Conservation (phyloP, 495 filamentous ascomycete genomes). For the Staphylotrichum longicolle region DNA sequence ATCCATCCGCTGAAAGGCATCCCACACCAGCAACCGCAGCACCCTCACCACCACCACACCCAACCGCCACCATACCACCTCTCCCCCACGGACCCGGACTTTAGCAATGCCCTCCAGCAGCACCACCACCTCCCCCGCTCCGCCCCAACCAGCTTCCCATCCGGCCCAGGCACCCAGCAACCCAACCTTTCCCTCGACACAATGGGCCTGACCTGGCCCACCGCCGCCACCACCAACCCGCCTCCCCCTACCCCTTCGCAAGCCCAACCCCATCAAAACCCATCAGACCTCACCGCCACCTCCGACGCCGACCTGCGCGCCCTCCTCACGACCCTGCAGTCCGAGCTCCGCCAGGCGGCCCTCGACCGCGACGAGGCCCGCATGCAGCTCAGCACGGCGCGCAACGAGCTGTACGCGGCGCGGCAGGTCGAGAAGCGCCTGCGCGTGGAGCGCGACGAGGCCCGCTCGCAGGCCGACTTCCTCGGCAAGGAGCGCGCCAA, state of each 20-base stretch:
- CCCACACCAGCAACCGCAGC: too few species aligned
- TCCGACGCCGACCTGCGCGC: neutral
- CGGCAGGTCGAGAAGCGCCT: conserved; percentile 29
- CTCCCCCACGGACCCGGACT: conserved; percentile 2
- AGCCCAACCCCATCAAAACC: neutral
- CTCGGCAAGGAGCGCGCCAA: conserved; percentile 18
- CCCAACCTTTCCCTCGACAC: neutral
- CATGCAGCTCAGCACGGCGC: conserved; percentile 24
- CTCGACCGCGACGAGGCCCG: conserved; percentile 28
- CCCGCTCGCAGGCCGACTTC: conserved; percentile 20
- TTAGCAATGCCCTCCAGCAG: conserved; percentile 2
- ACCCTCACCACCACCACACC: neutral
- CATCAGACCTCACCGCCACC: neutral
- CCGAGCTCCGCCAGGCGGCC: conserved; percentile 13
- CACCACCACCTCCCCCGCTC: conserved; percentile 7
- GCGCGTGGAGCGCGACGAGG: conserved; percentile 31
- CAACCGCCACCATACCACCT: neutral
- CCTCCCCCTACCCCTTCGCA: neutral
- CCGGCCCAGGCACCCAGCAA: neutral
- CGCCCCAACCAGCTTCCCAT: conserved; percentile 7
- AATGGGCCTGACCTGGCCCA: too few species aligned
- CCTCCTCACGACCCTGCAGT: conserved; percentile 12
- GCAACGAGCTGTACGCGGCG: conserved; percentile 34
- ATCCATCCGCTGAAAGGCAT: conserved; percentile 6
- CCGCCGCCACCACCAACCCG: conserved; percentile 1